A percentile compares a stretch with the other conserved stretches of the same genome.
Conservation (phyloP, 2,329 filamentous ascomycete species). For the Elsinoe arachidis region DNA sequence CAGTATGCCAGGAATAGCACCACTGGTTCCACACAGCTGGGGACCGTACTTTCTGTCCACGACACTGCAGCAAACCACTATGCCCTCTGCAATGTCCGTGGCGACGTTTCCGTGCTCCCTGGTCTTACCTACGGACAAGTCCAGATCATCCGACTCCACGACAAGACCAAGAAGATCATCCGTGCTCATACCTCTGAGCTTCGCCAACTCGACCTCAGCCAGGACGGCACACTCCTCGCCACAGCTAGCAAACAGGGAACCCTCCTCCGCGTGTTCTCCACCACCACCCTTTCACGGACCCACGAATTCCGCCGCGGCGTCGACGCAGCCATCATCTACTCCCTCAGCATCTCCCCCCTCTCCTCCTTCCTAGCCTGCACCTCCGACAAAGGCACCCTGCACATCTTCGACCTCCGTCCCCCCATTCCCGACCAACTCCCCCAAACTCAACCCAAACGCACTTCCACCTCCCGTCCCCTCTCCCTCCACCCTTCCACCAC, state of each 20-base stretch:
- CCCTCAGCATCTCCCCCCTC: slow-evolving; percentile 76
- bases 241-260: slow-evolving; percentile 93
- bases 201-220: slow-evolving; percentile 69
- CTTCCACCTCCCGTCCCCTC: slow-evolving; percentile 23
- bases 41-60: slow-evolving; percentile 50
- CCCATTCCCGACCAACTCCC: slow-evolving; percentile 28
- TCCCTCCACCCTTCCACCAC: slow-evolving; percentile 16
- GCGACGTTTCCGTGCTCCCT: slow-evolving; percentile 69
- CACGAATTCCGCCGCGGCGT: slow-evolving; percentile 82
- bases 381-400: slow-evolving; percentile 91
- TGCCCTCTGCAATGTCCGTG: slow-evolving; percentile 70
- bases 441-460: slow-evolving; percentile 26
- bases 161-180: slow-evolving; percentile 82
- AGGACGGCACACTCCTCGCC: slow-evolving; percentile 71
- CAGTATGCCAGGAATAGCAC: slow-evolving; percentile 48
- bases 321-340: slow-evolving; percentile 80
- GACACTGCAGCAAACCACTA: slow-evolving; percentile 79
- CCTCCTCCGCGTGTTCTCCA: slow-evolving; percentile 76
- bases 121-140: slow-evolving; percentile 83
- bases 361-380: slow-evolving; percentile 78
- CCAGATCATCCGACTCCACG: slow-evolving; percentile 70
- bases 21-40: slow-evolving; percentile 20
- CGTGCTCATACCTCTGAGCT: slow-evolving; percentile 77
- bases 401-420: slow-evolving; percentile 79
- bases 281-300: slow-evolving; percentile 68